These are phyloP conservation scores for Chrysosphaeria jannelii DNA, from an alignment of 2,329 filamentous ascomycete species.

Conservation along the genomic window DNA sequence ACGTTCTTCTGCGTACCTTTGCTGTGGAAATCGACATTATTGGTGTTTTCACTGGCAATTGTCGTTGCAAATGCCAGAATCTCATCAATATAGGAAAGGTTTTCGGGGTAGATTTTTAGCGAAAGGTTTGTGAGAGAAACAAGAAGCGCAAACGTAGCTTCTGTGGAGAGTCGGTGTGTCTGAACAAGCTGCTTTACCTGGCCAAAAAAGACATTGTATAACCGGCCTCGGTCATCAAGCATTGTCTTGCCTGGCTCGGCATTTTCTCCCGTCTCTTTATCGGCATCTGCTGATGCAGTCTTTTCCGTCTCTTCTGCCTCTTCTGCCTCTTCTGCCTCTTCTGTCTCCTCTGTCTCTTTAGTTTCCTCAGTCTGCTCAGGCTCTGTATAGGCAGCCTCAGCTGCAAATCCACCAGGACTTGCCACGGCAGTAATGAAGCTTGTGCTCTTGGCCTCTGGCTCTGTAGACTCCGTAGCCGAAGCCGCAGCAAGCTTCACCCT, in stretches of 20 bases:
- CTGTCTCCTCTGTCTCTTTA: constrained; percentile 4
- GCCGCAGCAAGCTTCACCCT: constrained; percentile 29
- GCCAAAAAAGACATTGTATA: constrained; percentile 93
- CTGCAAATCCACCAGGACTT: too few species aligned
- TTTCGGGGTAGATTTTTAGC: constrained; percentile 66
- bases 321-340: not conserved
- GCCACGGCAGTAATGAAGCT: too few species aligned
- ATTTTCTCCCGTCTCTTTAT: not conserved
- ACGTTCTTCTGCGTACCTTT: constrained; percentile 66
- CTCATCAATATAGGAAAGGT: constrained; percentile 84
- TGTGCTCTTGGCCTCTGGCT: too few species aligned
- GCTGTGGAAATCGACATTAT: constrained; percentile 86
- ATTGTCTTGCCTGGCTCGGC: constrained; percentile 5
- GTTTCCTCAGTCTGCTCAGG: not conserved
- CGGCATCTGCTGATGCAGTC: constrained; percentile 4
- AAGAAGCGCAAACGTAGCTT: constrained; percentile 76
- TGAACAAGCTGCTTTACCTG: constrained; percentile 86
- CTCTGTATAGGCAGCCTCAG: not conserved
- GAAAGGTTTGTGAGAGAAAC: constrained; percentile 87
- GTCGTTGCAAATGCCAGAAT: constrained; percentile 64
- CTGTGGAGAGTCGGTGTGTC: constrained; percentile 67
- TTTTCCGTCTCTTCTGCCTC: not conserved
- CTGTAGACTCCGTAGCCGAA: not conserved
- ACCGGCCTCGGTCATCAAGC: constrained; percentile 49
- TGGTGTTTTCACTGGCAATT: constrained; percentile 68